Base-by-base conservation (phyloP, 306 rosid species). In the Lathyrus oleraceus region DNA sequence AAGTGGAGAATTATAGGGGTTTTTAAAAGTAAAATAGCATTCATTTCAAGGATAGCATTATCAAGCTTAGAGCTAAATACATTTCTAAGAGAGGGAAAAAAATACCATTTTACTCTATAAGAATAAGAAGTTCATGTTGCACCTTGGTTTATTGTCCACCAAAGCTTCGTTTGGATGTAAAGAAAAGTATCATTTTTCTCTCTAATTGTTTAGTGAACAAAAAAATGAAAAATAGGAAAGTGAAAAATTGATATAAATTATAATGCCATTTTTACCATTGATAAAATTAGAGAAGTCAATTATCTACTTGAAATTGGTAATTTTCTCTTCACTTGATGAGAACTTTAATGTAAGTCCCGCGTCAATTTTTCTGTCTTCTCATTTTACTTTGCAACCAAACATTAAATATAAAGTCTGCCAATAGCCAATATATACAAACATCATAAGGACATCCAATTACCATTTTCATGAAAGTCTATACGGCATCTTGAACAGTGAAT, bases 401-500 rank as follows among this genome's bases (percentile, higher is more conserved):
- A 19, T 63, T 20, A 53, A n/a, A 69, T 17, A 11, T 79, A 14
- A 61, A 67, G 61, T 11, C 48, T 48, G 53, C 40, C 36, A 27
- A 19, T 54, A 65, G 36, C 43, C 19, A 57, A 65, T 60, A 40
- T 10, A 36, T 61, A 10, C 38, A 44, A 66, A 73, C 48, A 80
- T 44, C 7, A 35, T 52, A 60, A 69, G 47, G 70, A 80, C 51
- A 54, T 52, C 11, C 17, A 44, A 71, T 74, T 86, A 91, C 97
- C 96, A 79, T 88, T 84, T 80, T 80, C 89, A 80, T 94, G 99
- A 78, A 85, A 94, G 65, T 94, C 96, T 5, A 94, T 82, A 8
- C 97, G 97, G 62, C 99, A 94, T 65, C 96, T 85, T 69, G 97
- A 94, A 60, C 97, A 94, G 75, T 91, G 99, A 84, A 91, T 86